Conservation (phyloP, 2,329 filamentous ascomycete genomes). For the Monilinia polystroma region DNA sequence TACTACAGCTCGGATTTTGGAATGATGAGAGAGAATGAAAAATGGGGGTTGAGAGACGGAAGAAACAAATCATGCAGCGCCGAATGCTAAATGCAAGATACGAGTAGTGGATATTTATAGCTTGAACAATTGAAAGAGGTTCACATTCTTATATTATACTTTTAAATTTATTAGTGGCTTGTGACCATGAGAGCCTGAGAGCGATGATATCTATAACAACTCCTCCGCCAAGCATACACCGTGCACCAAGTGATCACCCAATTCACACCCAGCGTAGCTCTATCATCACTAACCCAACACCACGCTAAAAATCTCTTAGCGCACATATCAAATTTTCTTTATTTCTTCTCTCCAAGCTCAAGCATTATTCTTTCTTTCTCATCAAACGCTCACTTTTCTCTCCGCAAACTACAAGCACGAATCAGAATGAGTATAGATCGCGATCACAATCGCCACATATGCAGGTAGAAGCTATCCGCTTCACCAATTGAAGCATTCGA, state of each 20-base stretch:
- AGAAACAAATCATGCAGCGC: not conserved
- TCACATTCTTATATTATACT: not conserved
- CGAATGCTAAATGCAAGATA: too few species aligned
- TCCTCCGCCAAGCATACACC: too few species aligned
- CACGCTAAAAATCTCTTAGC: not conserved
- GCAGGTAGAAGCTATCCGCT: too few species aligned
- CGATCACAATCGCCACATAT: too few species aligned
- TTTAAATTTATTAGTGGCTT: not conserved
- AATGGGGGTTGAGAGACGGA: not conserved
- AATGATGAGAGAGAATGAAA: not conserved
- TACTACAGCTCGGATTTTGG: conserved; percentile 4
- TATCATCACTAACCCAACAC: not conserved
- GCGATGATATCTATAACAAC: not conserved
- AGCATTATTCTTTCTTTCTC: not conserved
- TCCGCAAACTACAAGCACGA: not conserved
- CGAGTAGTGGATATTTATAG: not conserved
- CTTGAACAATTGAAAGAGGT: not conserved
- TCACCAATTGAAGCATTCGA: too few species aligned
- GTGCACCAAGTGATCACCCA: too few species aligned
- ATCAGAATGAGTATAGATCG: not conserved
- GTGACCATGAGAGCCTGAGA: too few species aligned
- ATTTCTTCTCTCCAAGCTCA: not conserved
- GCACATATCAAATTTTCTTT: not conserved
- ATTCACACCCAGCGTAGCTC: too few species aligned
- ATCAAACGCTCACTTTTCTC: not conserved